These are phyloP conservation scores for Aureobasidium pullulans DNA, from an alignment of 2,329 filamentous ascomycete species.

Conservation along the genomic window DNA sequence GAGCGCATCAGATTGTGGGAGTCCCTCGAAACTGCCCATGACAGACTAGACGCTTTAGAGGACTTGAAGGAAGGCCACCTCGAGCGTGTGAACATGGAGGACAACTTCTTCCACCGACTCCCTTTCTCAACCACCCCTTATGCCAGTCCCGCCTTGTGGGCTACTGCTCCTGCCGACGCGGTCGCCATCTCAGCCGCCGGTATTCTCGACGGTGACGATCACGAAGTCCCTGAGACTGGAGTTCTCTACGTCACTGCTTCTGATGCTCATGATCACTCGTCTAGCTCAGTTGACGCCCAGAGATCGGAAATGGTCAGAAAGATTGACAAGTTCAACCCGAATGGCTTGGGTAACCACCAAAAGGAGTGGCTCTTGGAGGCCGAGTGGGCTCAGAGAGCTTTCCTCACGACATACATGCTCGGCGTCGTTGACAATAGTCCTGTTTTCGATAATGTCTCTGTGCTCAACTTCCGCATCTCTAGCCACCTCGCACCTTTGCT, in stretches of 20 bases:
- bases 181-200: not conserved
- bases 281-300: not conserved
- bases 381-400: conserved; percentile 61
- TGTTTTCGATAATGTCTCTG: conserved; percentile 49
- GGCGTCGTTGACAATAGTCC: conserved; percentile 54
- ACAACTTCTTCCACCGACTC: not conserved
- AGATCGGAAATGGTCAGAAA: not conserved
- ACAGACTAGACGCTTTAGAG: conserved; percentile 15
- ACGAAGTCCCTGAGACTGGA: not conserved
- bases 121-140: conserved; percentile 5
- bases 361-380: conserved; percentile 62
- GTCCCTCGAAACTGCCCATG: conserved; percentile 20
- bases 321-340: not conserved
- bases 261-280: not conserved
- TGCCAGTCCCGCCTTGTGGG: not conserved
- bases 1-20: conserved; percentile 32
- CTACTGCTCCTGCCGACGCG: not conserved
- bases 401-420: conserved; percentile 60
- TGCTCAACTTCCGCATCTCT: conserved; percentile 57
- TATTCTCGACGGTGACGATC: not conserved
- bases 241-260: not conserved
- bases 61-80: conserved; percentile 23
- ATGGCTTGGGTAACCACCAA: conserved; percentile 41
- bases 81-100: not conserved
- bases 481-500: conserved; percentile 53